Conservation (phyloP, 2,329 filamentous ascomycete species). For the Phyllosticta citribraziliensis region DNA sequence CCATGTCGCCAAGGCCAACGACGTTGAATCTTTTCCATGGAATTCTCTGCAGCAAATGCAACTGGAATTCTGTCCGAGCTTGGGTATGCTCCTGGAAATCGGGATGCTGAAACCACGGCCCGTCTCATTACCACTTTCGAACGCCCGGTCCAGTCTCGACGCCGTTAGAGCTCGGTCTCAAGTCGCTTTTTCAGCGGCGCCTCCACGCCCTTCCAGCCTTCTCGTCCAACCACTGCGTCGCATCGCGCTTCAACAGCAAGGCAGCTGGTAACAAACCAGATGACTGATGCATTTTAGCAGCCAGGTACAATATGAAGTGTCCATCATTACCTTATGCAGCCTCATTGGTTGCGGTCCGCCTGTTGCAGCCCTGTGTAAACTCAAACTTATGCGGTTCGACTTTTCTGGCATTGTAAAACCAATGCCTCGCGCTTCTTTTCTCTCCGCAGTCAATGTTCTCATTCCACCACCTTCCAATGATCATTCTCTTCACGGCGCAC, state of each 20-base stretch:
- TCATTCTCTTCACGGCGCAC: background rate
- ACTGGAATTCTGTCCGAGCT: background rate
- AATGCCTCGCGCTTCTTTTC: background rate
- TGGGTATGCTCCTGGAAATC: background rate
- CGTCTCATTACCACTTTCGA: background rate
- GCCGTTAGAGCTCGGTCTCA: slow-evolving; percentile 7
- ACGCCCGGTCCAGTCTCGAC: background rate
- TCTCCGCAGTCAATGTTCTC: background rate
- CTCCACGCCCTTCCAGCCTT: background rate
- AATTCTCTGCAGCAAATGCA: background rate
- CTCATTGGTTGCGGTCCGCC: background rate
- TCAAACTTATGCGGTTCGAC: background rate
- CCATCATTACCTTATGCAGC: background rate
- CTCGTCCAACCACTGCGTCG: background rate
- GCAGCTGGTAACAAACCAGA: background rate
- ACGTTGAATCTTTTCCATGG: background rate
- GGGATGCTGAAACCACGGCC: background rate
- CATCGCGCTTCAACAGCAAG: background rate
- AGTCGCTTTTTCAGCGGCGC: background rate
- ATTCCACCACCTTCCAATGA: background rate
- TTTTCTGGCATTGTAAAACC: background rate
- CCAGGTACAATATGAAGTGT: background rate
- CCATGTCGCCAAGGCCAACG: background rate
- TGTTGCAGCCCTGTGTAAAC: background rate
- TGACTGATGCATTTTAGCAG: background rate